Evolutionary conservation across 768 basidiomycete genomes (phyloP).

Genomic region (Leccinum sublutescens): DNA sequence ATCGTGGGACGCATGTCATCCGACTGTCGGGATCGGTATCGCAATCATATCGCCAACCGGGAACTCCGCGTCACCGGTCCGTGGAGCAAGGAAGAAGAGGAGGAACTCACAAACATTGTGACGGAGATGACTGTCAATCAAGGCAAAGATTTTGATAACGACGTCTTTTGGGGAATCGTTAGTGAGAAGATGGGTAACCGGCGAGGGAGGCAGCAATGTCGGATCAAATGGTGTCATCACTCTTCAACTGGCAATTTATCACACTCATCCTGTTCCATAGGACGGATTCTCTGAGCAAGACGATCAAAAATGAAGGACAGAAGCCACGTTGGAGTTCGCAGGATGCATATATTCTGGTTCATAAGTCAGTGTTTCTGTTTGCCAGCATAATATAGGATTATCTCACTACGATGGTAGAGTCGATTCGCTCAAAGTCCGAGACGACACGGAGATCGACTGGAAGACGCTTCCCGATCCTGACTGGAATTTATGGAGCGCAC

Average conservation of each 20-base stretch:
- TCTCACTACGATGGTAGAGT: slow-evolving; percentile 44
- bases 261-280: slow-evolving; percentile 34
- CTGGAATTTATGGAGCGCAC: slow-evolving; percentile 86
- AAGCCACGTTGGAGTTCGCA: slow-evolving; percentile 71
- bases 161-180: slow-evolving; percentile 82
- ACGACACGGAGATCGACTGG: slow-evolving; percentile 88
- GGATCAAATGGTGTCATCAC: slow-evolving; percentile 74
- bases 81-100: slow-evolving; percentile 83
- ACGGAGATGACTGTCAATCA: slow-evolving; percentile 69
- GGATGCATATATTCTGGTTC: slow-evolving; percentile 78
- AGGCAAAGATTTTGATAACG: slow-evolving; percentile 72
- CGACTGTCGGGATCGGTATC: slow-evolving; percentile 83
- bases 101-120: slow-evolving; percentile 69
- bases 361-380: slow-evolving; percentile 50
- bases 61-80: slow-evolving; percentile 61
- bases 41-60: slow-evolving; percentile 74
- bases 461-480: slow-evolving; percentile 67
- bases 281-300: slow-evolving; percentile 75
- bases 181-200: slow-evolving; percentile 74
- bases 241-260: background rate
- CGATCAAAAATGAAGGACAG: slow-evolving; percentile 67
- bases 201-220: slow-evolving; percentile 79
- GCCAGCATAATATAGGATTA: background rate
- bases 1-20: slow-evolving; percentile 72
- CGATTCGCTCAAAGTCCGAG: slow-evolving; percentile 67